Evolutionary conservation across 73 alveolate genomes (phyloP), one percentile per base, ranked within the genome.

Genomic region (Paramecium octaurelia): DNA sequence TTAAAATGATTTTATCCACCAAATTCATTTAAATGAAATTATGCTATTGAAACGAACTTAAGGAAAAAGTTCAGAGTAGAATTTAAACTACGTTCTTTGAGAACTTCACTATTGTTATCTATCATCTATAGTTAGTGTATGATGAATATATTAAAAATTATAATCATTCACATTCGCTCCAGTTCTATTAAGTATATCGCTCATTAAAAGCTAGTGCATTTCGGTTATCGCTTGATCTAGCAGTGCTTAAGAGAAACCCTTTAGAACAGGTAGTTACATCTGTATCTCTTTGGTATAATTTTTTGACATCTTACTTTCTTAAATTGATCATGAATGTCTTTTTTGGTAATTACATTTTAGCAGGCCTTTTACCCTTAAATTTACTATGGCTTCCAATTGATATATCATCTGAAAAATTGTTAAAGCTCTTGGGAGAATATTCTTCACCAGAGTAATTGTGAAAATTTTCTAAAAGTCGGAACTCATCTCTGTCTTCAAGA

Each of bases 311-410:
- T 4, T 31, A 68, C 84, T 68, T 68, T 24, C 84, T 68, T 34
- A 68, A 68, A 68, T 68, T 68, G 23, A 68, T 68, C 20, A 20
- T 68, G 84, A 68, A 68, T 3, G 40, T 24, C 50, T 68, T 68
- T 31, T 31, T 27, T 11, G 44, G 44, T 31, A 68, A 34, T 68
- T 75, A 5, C 34, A 75, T 40, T 75, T 75, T 8, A 36, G 42
- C 38, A 10, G 88, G 88, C 16, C 88, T 75, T 36, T 75, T 75
- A 6, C 88, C 60, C 88, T 75, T 75, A 75, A 31, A 75, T 24
- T 75, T 34, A 16, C 64, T 34, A 6, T 27, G 46, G 21, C 88
- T 75, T 54, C 69, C 38, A 6, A 14, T 10, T 14, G 88, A 75
- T 11, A n/a, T 10, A 16, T 36, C 42, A 4, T 75, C 59, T 54